Conservation (phyloP, 495 filamentous ascomycete genomes). For the Coniosporium apollinis region DNA sequence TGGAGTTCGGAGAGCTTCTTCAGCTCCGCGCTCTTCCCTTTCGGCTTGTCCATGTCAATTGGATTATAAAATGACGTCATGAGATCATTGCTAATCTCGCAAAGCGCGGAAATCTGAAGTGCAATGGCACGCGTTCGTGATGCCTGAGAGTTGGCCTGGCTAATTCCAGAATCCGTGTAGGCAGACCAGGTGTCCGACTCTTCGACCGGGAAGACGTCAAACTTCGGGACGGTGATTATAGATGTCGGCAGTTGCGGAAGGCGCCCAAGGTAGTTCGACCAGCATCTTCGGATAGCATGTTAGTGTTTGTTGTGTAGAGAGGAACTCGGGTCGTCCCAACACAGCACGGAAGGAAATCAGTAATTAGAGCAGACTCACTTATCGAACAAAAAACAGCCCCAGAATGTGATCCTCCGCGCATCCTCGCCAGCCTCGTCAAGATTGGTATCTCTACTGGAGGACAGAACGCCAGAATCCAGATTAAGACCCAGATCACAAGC, state of each 20-base stretch:
- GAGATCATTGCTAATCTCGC: slow-evolving; percentile 86
- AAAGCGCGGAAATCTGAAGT: slow-evolving; percentile 64
- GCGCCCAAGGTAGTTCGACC: slow-evolving; percentile 94
- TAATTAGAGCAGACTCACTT: slow-evolving; percentile 37
- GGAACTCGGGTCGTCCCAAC: too few relatives aligned
- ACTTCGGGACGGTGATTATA: slow-evolving; percentile 68
- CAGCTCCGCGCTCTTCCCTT: slow-evolving; percentile 60
- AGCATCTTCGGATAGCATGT: slow-evolving; percentile 38
- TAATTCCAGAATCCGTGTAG: slow-evolving; percentile 70
- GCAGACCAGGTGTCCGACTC: slow-evolving; percentile 75
- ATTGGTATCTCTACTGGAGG: slow-evolving; percentile 32
- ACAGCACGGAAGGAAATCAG: slow-evolving; percentile 1
- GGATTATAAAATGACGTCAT: slow-evolving; percentile 86
- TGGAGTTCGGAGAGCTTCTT: slow-evolving; percentile 90
- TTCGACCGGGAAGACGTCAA: slow-evolving; percentile 80
- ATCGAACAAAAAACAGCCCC: slow-evolving; percentile 97
- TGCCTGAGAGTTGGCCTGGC: slow-evolving; percentile 53
- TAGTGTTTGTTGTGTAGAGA: neutral
- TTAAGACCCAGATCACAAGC: slow-evolving; percentile 87
- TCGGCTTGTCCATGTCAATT: slow-evolving; percentile 36
- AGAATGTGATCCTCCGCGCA: slow-evolving; percentile 81
- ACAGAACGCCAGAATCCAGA: slow-evolving; percentile 53
- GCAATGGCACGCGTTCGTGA: slow-evolving; percentile 70
- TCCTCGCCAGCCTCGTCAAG: slow-evolving; percentile 75
- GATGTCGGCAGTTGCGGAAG: slow-evolving; percentile 69